Conservation (phyloP, 2,329 filamentous ascomycete genomes). For the Fusarium sp. region DNA sequence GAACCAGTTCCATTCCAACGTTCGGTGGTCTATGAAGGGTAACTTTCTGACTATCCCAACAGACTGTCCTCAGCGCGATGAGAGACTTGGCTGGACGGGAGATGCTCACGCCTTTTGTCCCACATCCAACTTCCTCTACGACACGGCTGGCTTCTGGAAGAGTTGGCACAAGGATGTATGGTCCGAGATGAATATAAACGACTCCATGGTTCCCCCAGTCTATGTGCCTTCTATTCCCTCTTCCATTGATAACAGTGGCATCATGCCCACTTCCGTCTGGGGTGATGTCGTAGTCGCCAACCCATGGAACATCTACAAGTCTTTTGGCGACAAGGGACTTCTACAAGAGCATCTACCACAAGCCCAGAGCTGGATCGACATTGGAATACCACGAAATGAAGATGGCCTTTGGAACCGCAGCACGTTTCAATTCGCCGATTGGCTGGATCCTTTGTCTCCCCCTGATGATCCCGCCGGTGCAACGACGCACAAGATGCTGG, state of each 20-base stretch:
- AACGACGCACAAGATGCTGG: conserved; percentile 50
- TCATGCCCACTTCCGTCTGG: conserved; percentile 16
- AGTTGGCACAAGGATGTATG: conserved; percentile 33
- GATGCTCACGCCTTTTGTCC: conserved; percentile 59
- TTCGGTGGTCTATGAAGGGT: conserved; percentile 63
- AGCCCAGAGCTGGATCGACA: conserved; percentile 36
- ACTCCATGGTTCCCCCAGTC: conserved; percentile 8
- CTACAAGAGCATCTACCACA: conserved; percentile 6
- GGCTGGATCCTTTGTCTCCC: conserved; percentile 57
- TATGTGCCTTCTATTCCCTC: conserved; percentile 9
- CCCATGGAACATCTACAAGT: conserved; percentile 24
- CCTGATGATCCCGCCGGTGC: conserved; percentile 49
- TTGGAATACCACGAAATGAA: conserved; percentile 26
- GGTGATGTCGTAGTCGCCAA: conserved; percentile 23
- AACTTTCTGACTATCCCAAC: conserved; percentile 67
- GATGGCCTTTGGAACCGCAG: conserved; percentile 41
- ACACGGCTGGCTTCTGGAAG: conserved; percentile 57
- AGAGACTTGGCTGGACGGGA: conserved; percentile 63
- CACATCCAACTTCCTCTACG: conserved; percentile 62
- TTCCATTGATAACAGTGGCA: neutral
- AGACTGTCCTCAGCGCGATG: conserved; percentile 65
- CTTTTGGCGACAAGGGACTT: conserved; percentile 8
- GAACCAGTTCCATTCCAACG: conserved; percentile 65
- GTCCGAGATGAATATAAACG: conserved; percentile 25
- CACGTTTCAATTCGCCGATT: conserved; percentile 53